Base-by-base conservation (phyloP, 1,284 basidiomycete species). In the Ceratobasidium sp. region DNA sequence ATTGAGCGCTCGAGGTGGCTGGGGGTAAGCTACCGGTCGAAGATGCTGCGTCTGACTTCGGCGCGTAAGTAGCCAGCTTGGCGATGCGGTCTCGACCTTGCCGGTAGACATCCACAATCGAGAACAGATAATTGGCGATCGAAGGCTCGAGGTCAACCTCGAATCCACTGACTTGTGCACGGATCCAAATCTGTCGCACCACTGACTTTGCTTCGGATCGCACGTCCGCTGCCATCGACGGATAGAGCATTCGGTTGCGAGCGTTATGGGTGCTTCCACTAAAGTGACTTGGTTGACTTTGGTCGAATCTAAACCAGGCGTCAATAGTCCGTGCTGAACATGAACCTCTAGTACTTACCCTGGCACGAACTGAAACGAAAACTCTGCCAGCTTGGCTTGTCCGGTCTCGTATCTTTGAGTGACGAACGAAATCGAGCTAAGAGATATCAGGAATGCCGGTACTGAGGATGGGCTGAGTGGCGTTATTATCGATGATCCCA, bases 351-450 rank as follows among this genome's bases (percentile, higher is more conserved):
- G 0, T 44, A 81, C 88, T 79, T 84, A 95, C 94, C 87, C 85
- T 49, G 92, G 84, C 2, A 97, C 88, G 82, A 98, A 97, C 83
- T 96, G 94, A 82, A 97, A 91, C 13, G 91, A 92, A 78, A 96
- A 88, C 19, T 88, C 87, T 74, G 87, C 86, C 82, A 97, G 90
- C 11, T 85, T 86, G 73, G 92, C 92, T 80, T 91, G 88, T 0
- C 95, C 95, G 32, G 90, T 92, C 81, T 95, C 92, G 43, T 92
- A 94, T 34, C 89, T 89, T 78, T 92, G 89, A 5, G 92, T 90
- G 34, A 86, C 86, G 82, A 97, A 96, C 70, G 86, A 86, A 76
- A 97, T 86, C 0, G 90, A 89, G 76, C 89, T 89, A 76, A 96
- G 90, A 0, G 95, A 92, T 81, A 95, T 92, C 32, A 98, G 84